These are phyloP conservation scores for Musa schizocarpa DNA, from an alignment of 176 grass and related monocot genomes.

Conservation along the genomic window DNA sequence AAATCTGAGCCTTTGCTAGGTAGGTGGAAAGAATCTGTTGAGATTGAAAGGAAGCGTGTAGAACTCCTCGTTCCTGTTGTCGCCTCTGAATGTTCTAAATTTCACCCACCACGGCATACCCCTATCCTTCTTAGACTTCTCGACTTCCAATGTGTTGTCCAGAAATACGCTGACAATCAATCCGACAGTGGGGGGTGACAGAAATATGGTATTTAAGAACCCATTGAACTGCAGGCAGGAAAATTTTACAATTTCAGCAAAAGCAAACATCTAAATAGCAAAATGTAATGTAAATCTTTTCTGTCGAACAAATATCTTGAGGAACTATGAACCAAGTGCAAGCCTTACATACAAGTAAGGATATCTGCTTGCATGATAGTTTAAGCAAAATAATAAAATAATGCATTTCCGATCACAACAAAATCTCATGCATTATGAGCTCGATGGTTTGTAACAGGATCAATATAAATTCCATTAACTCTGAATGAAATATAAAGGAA, in stretches of 20 bases:
- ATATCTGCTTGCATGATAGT: no score
- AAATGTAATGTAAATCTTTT: no score
- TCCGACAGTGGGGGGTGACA: conserved; percentile 53
- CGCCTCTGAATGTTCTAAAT: conserved; percentile 75
- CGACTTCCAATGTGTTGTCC: conserved; percentile 81
- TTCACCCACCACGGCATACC: conserved; percentile 91
- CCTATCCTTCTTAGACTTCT: conserved; percentile 49
- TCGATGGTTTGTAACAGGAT: no score
- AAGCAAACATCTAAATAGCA: no score
- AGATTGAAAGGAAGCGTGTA: conserved; percentile 94
- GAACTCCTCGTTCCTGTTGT: conserved; percentile 82
- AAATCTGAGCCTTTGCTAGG: not conserved
- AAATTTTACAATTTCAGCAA: not conserved
- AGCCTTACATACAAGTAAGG: no score
- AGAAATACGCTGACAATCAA: conserved; percentile 65
- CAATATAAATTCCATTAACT: no score
- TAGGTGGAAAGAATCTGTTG: conserved; percentile 69
- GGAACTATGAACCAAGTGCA: not conserved
- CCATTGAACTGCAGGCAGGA: conserved; percentile 37
- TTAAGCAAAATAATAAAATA: no score
- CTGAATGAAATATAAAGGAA: no score
- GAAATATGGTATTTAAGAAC: conserved; percentile 46
- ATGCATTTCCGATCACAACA: no score
- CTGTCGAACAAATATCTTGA: not conserved
- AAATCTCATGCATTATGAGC: no score